Evolutionary conservation across 2,329 filamentous ascomycete genomes (phyloP).

Genomic region (Xylariaceae sp.): DNA sequence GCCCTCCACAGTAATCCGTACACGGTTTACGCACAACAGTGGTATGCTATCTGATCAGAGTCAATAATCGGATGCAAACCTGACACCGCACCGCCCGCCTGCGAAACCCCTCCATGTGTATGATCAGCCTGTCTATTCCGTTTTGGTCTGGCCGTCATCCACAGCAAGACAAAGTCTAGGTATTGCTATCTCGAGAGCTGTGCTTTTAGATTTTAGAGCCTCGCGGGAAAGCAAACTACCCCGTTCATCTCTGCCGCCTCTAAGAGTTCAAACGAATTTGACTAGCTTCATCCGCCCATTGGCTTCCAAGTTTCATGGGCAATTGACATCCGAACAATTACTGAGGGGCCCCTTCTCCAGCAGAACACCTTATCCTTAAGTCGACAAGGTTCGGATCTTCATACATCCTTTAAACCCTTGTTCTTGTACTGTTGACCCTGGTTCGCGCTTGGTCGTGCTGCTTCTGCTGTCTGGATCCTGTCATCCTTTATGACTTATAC

Average conservation of each 20-base stretch:
- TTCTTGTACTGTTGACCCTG: slow-evolving; percentile 8
- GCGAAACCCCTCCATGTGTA: slow-evolving; percentile 52
- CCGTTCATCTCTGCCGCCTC: slow-evolving; percentile 4
- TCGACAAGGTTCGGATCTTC: slow-evolving; percentile 30
- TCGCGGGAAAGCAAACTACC: neutral
- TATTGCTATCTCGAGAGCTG: no score
- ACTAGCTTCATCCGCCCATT: slow-evolving; percentile 33
- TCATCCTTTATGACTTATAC: slow-evolving; percentile 45
- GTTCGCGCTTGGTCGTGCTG: slow-evolving; percentile 22
- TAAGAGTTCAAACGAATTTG: slow-evolving; percentile 17
- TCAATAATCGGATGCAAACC: slow-evolving; percentile 33
- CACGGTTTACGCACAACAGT: slow-evolving; percentile 23
- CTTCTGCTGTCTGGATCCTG: slow-evolving; percentile 15
- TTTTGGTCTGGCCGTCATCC: slow-evolving; percentile 21
- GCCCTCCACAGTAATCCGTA: slow-evolving; percentile 15
- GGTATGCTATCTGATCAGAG: slow-evolving; percentile 31
- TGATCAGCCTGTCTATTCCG: slow-evolving; percentile 40
- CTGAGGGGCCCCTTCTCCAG: slow-evolving; percentile 21
- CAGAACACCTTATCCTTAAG: slow-evolving; percentile 11
- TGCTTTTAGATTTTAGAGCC: slow-evolving; percentile 14
- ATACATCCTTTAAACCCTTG: slow-evolving; percentile 31
- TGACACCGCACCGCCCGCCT: slow-evolving; percentile 43
- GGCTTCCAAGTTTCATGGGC: slow-evolving; percentile 43
- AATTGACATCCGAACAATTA: slow-evolving; percentile 42
- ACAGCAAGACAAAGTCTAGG: slow-evolving; percentile 12